Base-by-base conservation (phyloP, 139 green algal genomes). In the Choricystis sp. region DNA sequence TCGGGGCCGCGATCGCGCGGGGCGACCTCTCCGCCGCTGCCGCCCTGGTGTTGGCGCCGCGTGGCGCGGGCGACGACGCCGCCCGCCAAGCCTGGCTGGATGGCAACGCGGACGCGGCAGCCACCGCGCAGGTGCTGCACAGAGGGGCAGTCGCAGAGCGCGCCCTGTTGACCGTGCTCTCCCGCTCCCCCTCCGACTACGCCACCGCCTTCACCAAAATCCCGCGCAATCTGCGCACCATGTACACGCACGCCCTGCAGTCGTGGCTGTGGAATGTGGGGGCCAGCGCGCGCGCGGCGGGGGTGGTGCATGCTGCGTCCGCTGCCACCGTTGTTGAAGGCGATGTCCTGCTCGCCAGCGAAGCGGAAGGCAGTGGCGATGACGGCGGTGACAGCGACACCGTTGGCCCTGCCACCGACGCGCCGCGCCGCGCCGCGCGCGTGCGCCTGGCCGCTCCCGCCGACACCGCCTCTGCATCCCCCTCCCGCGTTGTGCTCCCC, bases 161-260 rank as follows among this genome's bases (percentile, higher is more conserved):
- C 0, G 67, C 79, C 0, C 22, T 89, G 3, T 69, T 92, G 64
- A 58, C 79, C 59, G 75, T 73, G 61, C 63, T 59, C 66, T 48
- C 26, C 68, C 61, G 60, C 25, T 57, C 56, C 40, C 28, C 61
- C 28, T 66, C 57, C 3, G 61, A 71, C 63, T 64, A 49, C 26
- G 49, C 76, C 3, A 29, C 48, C 4, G 74, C 79, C 1, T 56
- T 94, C n/a, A 57, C 52, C 19, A 60, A 49, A 31, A 78, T 96
- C 4, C 88, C 88, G 0, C 76, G 84, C 52, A 90, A 84, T 23
- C 74, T 92, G 62, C 76, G 86, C 52, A 86, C 77, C 66, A 89
- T 98, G 77, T 98, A 96, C 71, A 74, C 96, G 60, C 89, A 97
- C 74, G 89, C 90, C 3, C 94, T 84, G 73, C 90, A 96, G 78